These are phyloP conservation scores for Fusarium cicatricum DNA, from an alignment of 2,329 filamentous ascomycete genomes.

Conservation along the genomic window DNA sequence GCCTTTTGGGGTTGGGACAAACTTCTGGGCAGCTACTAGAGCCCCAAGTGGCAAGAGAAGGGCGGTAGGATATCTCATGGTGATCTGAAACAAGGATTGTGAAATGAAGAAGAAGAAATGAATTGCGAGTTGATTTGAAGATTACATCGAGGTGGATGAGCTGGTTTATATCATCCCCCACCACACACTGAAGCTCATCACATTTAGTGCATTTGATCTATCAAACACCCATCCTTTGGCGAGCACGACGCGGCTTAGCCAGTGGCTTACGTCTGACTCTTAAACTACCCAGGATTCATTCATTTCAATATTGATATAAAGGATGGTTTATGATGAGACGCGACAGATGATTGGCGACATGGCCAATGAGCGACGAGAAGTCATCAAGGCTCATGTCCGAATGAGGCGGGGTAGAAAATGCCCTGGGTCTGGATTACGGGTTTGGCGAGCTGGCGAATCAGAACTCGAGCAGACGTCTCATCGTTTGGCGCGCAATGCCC, in stretches of 20 bases:
- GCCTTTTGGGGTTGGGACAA: constrained; percentile 1
- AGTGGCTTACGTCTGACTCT: neutral
- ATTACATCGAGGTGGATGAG: neutral
- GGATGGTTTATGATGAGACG: neutral
- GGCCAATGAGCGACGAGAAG: neutral
- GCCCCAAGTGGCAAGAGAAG: neutral
- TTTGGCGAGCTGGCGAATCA: constrained; percentile 5
- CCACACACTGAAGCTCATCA: no score
- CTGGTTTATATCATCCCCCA: neutral
- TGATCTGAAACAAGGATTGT: no score
- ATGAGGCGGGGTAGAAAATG: constrained; percentile 6
- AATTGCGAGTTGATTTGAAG: no score
- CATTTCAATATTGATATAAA: no score
- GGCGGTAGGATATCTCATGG: no score
- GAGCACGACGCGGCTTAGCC: neutral
- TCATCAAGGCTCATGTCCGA: neutral
- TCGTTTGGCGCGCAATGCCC: neutral
- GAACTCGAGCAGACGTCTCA: neutral
- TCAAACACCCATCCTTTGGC: neutral
- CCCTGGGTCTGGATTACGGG: neutral
- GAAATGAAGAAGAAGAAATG: no score
- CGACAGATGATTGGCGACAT: constrained; percentile 6
- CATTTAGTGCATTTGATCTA: no score
- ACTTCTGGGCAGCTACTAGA: constrained; percentile 6
- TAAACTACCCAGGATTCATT: neutral